Conservation (phyloP, 805 yeast species). For the Debaryomyces tyrocola region DNA sequence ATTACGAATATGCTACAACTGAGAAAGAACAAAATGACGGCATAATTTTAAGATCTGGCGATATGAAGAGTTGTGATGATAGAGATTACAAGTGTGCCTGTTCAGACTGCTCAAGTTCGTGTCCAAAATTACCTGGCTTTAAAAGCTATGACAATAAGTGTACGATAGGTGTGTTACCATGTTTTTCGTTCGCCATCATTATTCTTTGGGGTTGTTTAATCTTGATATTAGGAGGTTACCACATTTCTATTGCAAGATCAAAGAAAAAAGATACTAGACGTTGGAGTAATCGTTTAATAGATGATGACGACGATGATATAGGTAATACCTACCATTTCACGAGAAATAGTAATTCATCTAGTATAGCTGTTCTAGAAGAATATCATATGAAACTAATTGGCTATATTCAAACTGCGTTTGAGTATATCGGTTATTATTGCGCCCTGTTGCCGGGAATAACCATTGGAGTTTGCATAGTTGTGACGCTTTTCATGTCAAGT, state of each 20-base stretch:
- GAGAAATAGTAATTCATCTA: slow-evolving; percentile 4
- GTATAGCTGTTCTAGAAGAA: not conserved
- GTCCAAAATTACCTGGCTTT: slow-evolving; percentile 65
- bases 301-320: slow-evolving; percentile 13
- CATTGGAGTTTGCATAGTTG: slow-evolving; percentile 19
- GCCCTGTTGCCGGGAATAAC: slow-evolving; percentile 54
- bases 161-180: slow-evolving; percentile 62
- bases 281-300: not conserved
- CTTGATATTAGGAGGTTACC: slow-evolving; percentile 44
- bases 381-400: slow-evolving; percentile 2
- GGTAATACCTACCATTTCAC: slow-evolving; percentile 15
- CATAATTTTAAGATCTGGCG: slow-evolving; percentile 24
- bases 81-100: slow-evolving; percentile 78
- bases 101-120: slow-evolving; percentile 79
- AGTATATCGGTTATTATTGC: slow-evolving; percentile 56
- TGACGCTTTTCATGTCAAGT: slow-evolving; percentile 48
- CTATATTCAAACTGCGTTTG: slow-evolving; percentile 36
- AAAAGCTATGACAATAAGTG: slow-evolving; percentile 42
- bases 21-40: slow-evolving; percentile 13
- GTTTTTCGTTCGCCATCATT: slow-evolving; percentile 67
- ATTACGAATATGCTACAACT: slow-evolving; percentile 53
- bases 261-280: slow-evolving; percentile 5
- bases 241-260: slow-evolving; percentile 25
- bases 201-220: slow-evolving; percentile 43
- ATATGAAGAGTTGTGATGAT: slow-evolving; percentile 58